Conservation (phyloP, 371 early-diverging fungal species). For the Mortierella sp. region DNA sequence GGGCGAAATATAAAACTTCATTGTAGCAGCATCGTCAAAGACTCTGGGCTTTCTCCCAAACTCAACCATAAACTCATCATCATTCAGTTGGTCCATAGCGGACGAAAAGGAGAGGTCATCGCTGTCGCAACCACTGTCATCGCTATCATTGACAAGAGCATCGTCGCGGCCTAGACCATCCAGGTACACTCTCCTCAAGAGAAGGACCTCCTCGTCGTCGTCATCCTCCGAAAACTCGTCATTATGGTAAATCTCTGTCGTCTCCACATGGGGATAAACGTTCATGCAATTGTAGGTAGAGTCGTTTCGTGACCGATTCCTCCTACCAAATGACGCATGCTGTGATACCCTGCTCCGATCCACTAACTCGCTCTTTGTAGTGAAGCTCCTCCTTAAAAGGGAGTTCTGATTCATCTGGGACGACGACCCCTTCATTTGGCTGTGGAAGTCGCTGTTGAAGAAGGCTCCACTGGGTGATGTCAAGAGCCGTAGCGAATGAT, state of each 20-base stretch:
- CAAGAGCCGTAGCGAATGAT: constrained; percentile 7
- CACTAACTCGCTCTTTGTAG: background rate
- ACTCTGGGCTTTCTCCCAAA: constrained; percentile 35
- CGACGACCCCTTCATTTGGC: constrained; percentile 3
- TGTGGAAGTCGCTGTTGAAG: constrained; percentile 19
- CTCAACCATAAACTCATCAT: constrained; percentile 21
- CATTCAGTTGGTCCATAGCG: constrained; percentile 12
- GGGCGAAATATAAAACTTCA: constrained; percentile 46
- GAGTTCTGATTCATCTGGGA: background rate
- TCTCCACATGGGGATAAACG: constrained; percentile 35
- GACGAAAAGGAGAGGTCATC: constrained; percentile 9
- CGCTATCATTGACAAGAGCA: constrained; percentile 1
- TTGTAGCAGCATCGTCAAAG: constrained; percentile 30
- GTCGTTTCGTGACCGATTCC: background rate
- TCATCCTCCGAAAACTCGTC: constrained; percentile 9
- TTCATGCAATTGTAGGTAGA: constrained; percentile 30
- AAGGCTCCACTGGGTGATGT: constrained; percentile 3
- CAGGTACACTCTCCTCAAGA: constrained; percentile 10
- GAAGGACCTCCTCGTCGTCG: constrained; percentile 3
- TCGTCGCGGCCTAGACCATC: constrained; percentile 1
- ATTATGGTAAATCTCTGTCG: background rate
- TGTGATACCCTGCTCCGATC: background rate
- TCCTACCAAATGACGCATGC: constrained; percentile 12
- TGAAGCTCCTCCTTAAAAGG: background rate
- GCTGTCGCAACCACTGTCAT: constrained; percentile 15